These are phyloP conservation scores for Phascolomyces articulosus DNA, from an alignment of 371 early-diverging fungal species.

Conservation along the genomic window DNA sequence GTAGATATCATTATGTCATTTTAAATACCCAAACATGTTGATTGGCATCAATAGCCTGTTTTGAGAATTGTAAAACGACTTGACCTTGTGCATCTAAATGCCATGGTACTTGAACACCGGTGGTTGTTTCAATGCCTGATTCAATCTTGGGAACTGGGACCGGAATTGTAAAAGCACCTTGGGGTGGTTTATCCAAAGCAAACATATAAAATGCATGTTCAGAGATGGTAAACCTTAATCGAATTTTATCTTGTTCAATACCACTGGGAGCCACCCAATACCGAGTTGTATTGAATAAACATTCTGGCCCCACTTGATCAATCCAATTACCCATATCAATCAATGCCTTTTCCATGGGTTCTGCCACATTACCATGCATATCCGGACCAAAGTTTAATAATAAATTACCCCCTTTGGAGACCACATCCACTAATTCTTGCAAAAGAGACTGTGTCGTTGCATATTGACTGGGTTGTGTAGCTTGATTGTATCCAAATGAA, in stretches of 20 bases:
- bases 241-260: neutral
- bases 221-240: slow-evolving; percentile 4
- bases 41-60: neutral
- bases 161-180: neutral
- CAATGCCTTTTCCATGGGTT: slow-evolving; percentile 19
- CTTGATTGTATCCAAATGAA: slow-evolving; percentile 39
- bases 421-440: slow-evolving; percentile 26
- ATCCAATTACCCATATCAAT: slow-evolving; percentile 29
- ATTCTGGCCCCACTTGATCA: slow-evolving; percentile 7
- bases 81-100: neutral
- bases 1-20: neutral
- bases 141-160: slow-evolving; percentile 4
- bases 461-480: slow-evolving; percentile 28
- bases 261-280: slow-evolving; percentile 10
- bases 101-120: neutral
- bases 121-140: neutral
- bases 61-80: neutral
- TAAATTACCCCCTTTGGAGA: slow-evolving; percentile 33
- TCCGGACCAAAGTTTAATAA: slow-evolving; percentile 40
- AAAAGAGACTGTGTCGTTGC: slow-evolving; percentile 23
- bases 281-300: slow-evolving; percentile 5
- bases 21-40: slow-evolving; percentile 7
- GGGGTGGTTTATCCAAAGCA: neutral
- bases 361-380: slow-evolving; percentile 18
- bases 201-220: slow-evolving; percentile 6